Evolutionary conservation across 2,329 filamentous ascomycete genomes (phyloP), one percentile per base, ranked within the genome.

Genomic region (Cercospora janseana): DNA sequence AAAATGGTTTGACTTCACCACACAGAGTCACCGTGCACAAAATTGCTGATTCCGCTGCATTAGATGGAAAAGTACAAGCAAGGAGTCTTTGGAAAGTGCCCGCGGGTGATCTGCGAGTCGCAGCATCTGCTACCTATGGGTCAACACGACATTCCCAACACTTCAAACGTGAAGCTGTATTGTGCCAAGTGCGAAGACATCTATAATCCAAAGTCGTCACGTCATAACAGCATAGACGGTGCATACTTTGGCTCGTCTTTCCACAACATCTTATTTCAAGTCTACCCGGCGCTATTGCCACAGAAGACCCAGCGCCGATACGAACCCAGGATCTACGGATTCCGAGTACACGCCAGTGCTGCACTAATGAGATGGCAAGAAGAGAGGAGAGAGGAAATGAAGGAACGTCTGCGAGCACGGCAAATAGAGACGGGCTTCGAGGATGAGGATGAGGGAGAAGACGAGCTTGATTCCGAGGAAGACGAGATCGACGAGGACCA

Each of bases 31-130:
- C 27, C 38, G 12, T 15, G 8, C 45, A 16, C 18, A 21, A 4
- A 4, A 12, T 20, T n/a, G 26, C 48, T 58, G 31, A 56, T 47
- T 12, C n/a, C 13, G 34, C 24, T 12, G 6, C 7, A 46, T 27
- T 64, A 97, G 92, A 86, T 97, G 55, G 93, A 98, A 61, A 98
- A 98, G 72, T 98, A 95, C 73, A 98, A 98, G 68, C 95, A 95
- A 69, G 87, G 85, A 62, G 92, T 97, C 69, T 98, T 98, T 67
- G 93, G 93, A 60, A 97, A 96, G 76, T 98, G 93, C 68, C 93
- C 93, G 4, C 88, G 93, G 63, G 93, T 98, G 55, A 85, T 94
- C 77, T 98, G 93, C 75, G 85, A 94, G 65, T 87, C 86, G 8
- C 91, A 98, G 69, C 90, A 91, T 5, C 83, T 98, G 29, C 82